Conservation (phyloP, 2,329 filamentous ascomycete species). For the Biscogniauxia mediterranea region DNA sequence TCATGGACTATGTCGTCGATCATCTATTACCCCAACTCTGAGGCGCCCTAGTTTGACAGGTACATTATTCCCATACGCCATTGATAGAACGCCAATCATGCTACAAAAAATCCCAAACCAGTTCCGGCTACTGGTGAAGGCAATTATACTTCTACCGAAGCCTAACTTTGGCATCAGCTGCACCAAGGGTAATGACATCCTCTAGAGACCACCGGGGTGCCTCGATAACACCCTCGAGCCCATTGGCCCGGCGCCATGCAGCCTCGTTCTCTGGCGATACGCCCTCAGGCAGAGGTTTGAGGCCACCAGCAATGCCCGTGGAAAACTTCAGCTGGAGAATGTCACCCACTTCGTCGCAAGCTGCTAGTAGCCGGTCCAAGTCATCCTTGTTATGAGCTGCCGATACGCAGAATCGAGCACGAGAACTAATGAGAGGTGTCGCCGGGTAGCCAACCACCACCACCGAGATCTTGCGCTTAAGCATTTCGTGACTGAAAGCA, state of each 20-base stretch:
- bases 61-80: conserved; percentile 27
- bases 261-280: conserved; percentile 70
- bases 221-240: conserved; percentile 68
- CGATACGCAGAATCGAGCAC: conserved; percentile 93
- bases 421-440: conserved; percentile 90
- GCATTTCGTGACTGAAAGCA: conserved; percentile 97
- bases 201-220: conserved; percentile 83
- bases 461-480: conserved; percentile 94
- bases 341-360: conserved; percentile 91
- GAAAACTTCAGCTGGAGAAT: conserved; percentile 94
- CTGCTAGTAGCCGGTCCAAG: conserved; percentile 81
- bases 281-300: conserved; percentile 71
- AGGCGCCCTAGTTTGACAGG: conserved; percentile 28
- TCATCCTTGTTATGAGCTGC: conserved; percentile 98
- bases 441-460: conserved; percentile 97
- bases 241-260: conserved; percentile 61
- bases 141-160: conserved; percentile 52
- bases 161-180: conserved; percentile 71
- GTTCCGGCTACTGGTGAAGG: background rate
- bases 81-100: conserved; percentile 23
- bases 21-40: conserved; percentile 31
- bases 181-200: conserved; percentile 73
- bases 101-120: conserved; percentile 2
- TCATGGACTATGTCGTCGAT: conserved; percentile 20
- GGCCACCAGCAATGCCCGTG: conserved; percentile 89